Percentiles rank a stretch among this genome's conserved stretches.
Evolutionary conservation across 192 early-diverging fungal species (phyloP).

Genomic region (Linnemannia schmuckeri): DNA sequence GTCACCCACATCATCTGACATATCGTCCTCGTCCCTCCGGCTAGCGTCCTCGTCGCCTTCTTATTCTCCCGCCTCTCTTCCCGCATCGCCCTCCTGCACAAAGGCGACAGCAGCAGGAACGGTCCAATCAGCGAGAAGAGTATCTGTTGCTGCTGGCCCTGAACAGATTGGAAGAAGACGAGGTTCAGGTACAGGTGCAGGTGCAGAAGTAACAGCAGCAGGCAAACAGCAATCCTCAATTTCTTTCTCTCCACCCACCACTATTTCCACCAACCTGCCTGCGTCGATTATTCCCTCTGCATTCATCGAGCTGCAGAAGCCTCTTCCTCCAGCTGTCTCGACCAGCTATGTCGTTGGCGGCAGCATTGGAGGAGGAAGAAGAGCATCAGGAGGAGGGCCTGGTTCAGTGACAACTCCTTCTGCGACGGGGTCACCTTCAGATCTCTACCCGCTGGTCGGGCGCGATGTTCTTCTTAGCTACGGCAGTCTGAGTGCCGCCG

Average conservation of each 20-base stretch:
- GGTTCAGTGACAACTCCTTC: not conserved
- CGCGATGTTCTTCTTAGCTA: conserved; percentile 33
- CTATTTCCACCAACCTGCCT: not conserved
- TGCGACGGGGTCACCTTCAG: not conserved
- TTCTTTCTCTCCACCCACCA: conserved; percentile 21
- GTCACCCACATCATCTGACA: conserved; percentile 2
- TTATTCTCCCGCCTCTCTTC: not conserved
- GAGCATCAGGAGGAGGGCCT: not conserved
- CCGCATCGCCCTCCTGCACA: conserved; percentile 8
- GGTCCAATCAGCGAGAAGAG: not conserved
- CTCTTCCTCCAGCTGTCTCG: conserved; percentile 12
- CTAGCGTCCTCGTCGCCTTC: conserved; percentile 12
- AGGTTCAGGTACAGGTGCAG: not conserved
- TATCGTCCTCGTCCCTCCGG: conserved; percentile 10
- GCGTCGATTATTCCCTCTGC: conserved; percentile 40
- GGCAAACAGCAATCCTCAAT: not conserved
- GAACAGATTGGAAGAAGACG: not conserved
- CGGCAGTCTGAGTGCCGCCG: conserved; percentile 17
- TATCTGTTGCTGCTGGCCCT: not conserved
- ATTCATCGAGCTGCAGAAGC: conserved; percentile 29
- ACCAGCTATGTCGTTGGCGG: not conserved
- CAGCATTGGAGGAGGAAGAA: not conserved
- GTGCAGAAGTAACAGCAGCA: not conserved
- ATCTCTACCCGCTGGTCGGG: conserved; percentile 54
- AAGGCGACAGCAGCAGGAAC: not conserved